phyloP scores from a whole-genome alignment of 176 grass and related monocot genomes.

The Thinopyrum elongatum region DNA sequence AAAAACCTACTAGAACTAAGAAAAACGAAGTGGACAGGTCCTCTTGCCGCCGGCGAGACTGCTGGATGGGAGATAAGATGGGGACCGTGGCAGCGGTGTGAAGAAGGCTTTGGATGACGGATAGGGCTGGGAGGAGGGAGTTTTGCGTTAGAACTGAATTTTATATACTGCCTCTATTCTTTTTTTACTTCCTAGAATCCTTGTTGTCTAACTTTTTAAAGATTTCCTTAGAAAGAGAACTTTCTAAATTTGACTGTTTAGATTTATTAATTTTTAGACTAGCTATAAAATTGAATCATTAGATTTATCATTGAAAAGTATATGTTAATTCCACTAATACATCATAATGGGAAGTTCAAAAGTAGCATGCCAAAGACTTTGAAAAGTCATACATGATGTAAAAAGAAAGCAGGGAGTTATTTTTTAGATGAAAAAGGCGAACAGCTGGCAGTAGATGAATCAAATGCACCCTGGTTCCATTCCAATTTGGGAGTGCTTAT shows the following conservation, averaged over 20 bases:
- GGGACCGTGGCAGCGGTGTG: too few species aligned
- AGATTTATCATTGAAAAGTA: not conserved
- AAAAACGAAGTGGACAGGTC: too few species aligned
- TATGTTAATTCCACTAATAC: not conserved
- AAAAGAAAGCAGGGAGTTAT: not conserved
- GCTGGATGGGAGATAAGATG: too few species aligned
- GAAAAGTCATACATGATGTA: not conserved
- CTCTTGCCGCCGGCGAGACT: too few species aligned
- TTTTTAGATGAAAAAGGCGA: not conserved
- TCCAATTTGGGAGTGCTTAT: not conserved
- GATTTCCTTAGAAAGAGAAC: not conserved
- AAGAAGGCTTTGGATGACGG: too few species aligned
- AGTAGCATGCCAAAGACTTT: not conserved
- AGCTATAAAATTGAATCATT: not conserved
- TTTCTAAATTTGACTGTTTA: not conserved
- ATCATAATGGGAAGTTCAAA: not conserved
- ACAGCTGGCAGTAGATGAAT: not conserved
- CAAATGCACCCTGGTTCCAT: not conserved
- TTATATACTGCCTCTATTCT: not conserved
- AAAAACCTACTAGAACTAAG: too few species aligned
- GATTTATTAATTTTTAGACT: not conserved
- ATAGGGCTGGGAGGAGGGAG: too few species aligned
- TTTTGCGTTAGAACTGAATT: not conserved
- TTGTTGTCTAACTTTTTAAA: not conserved
- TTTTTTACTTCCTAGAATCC: not conserved